phyloP scores from a whole-genome alignment of 192 early-diverging fungal species.

The Entrophospora sp. region DNA sequence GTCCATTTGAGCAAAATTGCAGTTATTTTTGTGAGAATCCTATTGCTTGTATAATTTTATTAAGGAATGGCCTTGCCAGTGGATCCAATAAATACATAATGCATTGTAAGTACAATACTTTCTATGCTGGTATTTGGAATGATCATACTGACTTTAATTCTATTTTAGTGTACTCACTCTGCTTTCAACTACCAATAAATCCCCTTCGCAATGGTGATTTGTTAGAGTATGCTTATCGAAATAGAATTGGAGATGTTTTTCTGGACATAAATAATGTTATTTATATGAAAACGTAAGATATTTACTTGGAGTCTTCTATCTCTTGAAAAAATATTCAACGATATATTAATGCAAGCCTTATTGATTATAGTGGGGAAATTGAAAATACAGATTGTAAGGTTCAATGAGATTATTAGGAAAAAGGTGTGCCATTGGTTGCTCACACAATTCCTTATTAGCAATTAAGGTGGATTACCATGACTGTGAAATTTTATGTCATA shows the following conservation, averaged over 20 bases:
- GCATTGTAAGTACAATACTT: conserved; percentile 1
- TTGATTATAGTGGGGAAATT: background rate
- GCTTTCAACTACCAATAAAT: conserved; percentile 1
- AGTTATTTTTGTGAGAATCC: conserved; percentile 1
- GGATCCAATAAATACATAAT: background rate
- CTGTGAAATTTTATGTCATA: no score
- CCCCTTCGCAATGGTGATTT: background rate
- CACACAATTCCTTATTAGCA: background rate
- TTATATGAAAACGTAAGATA: background rate
- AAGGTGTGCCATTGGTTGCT: background rate
- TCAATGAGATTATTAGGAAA: background rate
- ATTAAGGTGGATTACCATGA: no score
- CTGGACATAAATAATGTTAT: background rate
- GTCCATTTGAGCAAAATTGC: background rate
- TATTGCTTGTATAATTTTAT: background rate
- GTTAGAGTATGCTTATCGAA: background rate
- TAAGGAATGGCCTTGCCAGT: background rate
- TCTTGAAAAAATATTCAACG: background rate
- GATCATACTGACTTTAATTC: background rate
- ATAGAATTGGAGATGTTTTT: background rate
- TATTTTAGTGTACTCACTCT: conserved; percentile 12
- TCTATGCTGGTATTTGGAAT: no score
- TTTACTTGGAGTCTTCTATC: background rate
- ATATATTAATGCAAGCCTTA: background rate
- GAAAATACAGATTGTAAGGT: background rate